Evolutionary conservation across 768 basidiomycete genomes (phyloP), one percentile per base, ranked within the genome.

Genomic region (Cystofilobasidium macerans): DNA sequence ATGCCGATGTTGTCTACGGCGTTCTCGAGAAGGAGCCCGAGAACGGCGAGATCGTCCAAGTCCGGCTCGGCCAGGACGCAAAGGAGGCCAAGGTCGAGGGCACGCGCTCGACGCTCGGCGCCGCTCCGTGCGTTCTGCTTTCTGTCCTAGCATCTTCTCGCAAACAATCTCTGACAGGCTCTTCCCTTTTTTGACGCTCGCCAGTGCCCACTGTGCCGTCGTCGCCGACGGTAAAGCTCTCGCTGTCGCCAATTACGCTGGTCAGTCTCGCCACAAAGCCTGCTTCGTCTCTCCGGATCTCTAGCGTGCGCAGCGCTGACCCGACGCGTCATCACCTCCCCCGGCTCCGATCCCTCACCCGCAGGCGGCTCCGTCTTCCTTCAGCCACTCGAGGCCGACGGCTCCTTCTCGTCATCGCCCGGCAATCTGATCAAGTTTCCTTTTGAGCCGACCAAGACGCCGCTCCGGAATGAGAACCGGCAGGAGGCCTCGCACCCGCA

Each of bases 401-500:
- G 67, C 13, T 20, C 43, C 42, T 62, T 68, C 62, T 40, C 61
- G 47, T 32, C 58, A 18, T 13, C 51, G 1, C 26, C 24, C 11
- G 53, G 54, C 28, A 54, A 20, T n/a, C 36, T 62, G 20, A 20
- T 57, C 60, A 43, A 56, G 30, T 57, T 68, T 45, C 67, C 67
- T 3, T 68, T 48, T 47, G 47, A 38, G 24, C 35, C 35, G 24
- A 45, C 60, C 12, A 24, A 33, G 28, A 57, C 61, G 18, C 61
- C 67, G 7, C 48, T 68, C 20, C 57, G 61, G 14, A 57, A 62
- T n/a, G 38, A 36, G 22, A 38, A 38, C n/a, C 67, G 67, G 22
- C 67, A 68, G 35, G 67, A 68, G 30, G 56, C 43, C 3, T 43
- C 61, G 24, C 67, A 68, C 35, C 61, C 67, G 18, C 67, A 68